Base-by-base conservation (phyloP, 73 alveolate genomes). In the Paramecium pentaurelia region DNA sequence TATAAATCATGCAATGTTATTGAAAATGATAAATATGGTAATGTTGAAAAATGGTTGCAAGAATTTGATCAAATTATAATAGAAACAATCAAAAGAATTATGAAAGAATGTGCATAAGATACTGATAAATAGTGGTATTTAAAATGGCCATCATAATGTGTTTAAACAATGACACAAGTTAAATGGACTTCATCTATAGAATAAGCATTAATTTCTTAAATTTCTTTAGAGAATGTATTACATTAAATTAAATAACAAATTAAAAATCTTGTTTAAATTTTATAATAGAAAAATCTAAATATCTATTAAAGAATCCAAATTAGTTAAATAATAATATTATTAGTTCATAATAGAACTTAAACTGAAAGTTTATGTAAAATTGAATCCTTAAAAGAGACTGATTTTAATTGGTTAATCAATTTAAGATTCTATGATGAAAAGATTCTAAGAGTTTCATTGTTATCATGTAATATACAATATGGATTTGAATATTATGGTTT, bases 381-480 rank as follows among this genome's bases (percentile, higher is more conserved):
- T 45, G 71, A 80, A 80, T 25, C 34, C 9, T 16, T 80, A 44
- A 45, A 36, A 80, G 94, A 95, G 2, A 94, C 95, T 44, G 99
- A 98, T 71, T 99, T 99, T 93, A 99, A 99, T 83, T 99, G 99
- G 99, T 94, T 96, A 84, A 98, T 99, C 22, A 98, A 99, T 94
- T 94, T 99, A 93, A 97, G 99, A 95, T 99, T 97, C 92, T 99
- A 99, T 95, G 96, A 95, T 64, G 98, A 93, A 16, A 95, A 96
- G 30, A 94, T 68, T 37, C 86, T 96, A 7, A 95, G 95, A 42
- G 97, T 96, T 25, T 94, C 95, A 71, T 95, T 96, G 96, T 95
- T 97, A 77, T 93, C 95, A 92, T 96, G 99, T 84, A 88, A 98
- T 36, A 70, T 98, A 18, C 93, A 89, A 32, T 98, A 97, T 86